Evolutionary conservation across 2,329 filamentous ascomycete species (phyloP).

Genomic region (Claviceps sp.): DNA sequence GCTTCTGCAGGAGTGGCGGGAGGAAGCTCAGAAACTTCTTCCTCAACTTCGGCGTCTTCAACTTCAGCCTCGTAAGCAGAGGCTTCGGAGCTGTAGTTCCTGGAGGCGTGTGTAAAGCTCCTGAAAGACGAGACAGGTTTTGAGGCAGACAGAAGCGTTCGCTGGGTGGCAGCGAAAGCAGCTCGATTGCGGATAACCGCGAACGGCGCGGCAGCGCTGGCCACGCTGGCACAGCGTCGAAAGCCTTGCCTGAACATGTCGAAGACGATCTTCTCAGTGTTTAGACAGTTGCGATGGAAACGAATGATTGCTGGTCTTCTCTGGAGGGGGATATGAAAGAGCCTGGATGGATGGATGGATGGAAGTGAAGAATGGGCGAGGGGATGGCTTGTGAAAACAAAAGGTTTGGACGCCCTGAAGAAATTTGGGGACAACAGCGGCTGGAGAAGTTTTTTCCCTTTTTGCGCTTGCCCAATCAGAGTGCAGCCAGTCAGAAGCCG

Average conservation of each 20-base stretch:
- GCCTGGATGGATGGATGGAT: not conserved
- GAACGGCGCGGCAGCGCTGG: conserved; percentile 17
- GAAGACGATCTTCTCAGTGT: conserved; percentile 1
- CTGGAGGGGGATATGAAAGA: not conserved
- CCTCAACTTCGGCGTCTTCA: not conserved
- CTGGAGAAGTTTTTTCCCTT: conserved; percentile 4
- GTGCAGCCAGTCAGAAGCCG: not conserved
- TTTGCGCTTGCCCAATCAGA: not conserved
- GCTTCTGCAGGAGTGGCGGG: conserved; percentile 13
- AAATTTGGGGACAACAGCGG: not conserved
- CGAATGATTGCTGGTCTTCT: not conserved
- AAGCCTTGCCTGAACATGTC: conserved; percentile 25
- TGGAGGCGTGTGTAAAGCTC: conserved; percentile 13
- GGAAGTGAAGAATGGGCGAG: not conserved
- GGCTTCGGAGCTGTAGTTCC: conserved; percentile 28
- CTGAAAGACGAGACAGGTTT: conserved; percentile 10
- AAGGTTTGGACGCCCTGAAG: not conserved
- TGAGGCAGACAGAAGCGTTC: conserved; percentile 9
- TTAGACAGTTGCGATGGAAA: not conserved
- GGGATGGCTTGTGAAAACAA: not conserved
- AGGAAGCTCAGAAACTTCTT: too few relatives aligned
- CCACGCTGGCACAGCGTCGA: conserved; percentile 25
- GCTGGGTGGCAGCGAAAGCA: conserved; percentile 13
- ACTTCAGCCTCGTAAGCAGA: conserved; percentile 12
- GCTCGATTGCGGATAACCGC: conserved; percentile 17